Evolutionary conservation across 73 alveolate species (phyloP), one percentile per base, ranked within the genome.

Genomic region (Effrenium voratum): DNA sequence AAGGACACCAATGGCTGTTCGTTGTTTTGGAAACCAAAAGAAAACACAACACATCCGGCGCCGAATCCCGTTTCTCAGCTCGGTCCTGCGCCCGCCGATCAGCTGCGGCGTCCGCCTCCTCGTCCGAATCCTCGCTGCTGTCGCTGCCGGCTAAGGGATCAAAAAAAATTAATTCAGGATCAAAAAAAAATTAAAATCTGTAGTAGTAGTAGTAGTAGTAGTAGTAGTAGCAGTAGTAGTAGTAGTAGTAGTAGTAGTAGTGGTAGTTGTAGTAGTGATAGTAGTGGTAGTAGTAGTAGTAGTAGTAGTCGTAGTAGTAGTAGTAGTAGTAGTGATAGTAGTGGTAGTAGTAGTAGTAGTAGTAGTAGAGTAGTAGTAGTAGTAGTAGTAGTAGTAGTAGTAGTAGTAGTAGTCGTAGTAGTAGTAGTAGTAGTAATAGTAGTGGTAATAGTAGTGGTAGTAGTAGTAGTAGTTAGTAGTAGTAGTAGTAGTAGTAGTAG

Each of bases 11-110:
- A n/a, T n/a, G n/a, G n/a, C n/a, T n/a, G n/a, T n/a, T n/a, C n/a
- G n/a, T n/a, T n/a, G n/a, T n/a, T n/a, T n/a, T n/a, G n/a, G n/a
- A 98, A 99, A 34, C 95, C 99, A 19, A 99, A 97, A 72, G 93
- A 94, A 59, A 98, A 99, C 41, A 98, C 43, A n/a, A 12, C 13
- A 19, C 16, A 85, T 8, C 93, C 55, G 52, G 95, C 50, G 57
- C 82, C 81, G 80, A 77, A 93, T 26, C 98, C 75, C n/a, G 93
- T 36, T 79, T 95, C 99, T 55, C 50, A 2, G 12, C 26, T 13
- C 47, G 46, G 75, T 57, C 94, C 94, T 86, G 94, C 36, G 94
- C 94, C 8, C 94, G 94, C 2, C 94, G 94, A 75, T 86, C 94
- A 36, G 94, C 94, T 38, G 94, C 94, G n/a, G 94, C 94, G 36